A percentile compares a stretch with the other conserved stretches of the same genome.
Conservation (phyloP, 2,329 filamentous ascomycete genomes). For the Coniochaeta prunicola region DNA sequence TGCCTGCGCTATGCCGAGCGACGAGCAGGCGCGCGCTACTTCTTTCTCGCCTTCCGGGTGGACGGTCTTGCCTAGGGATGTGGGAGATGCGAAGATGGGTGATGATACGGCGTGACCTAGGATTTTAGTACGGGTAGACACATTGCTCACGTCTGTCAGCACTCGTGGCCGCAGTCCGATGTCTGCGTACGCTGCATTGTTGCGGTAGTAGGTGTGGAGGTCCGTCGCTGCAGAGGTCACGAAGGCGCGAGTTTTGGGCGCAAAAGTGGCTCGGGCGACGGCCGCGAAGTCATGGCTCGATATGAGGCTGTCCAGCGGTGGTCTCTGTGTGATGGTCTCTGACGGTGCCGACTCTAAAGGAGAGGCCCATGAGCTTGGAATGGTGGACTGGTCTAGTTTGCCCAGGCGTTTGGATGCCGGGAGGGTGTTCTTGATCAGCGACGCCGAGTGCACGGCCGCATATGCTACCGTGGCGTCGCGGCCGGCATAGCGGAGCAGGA, state of each 20-base stretch:
- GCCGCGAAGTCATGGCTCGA: conserved; percentile 54
- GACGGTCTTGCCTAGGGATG: conserved; percentile 56
- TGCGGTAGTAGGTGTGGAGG: conserved; percentile 47
- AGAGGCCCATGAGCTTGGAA: conserved; percentile 14
- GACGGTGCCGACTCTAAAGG: not conserved
- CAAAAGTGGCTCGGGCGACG: conserved; percentile 46
- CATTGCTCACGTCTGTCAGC: conserved; percentile 43
- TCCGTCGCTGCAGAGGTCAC: conserved; percentile 60
- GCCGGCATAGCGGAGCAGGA: conserved; percentile 44
- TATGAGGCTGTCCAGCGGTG: conserved; percentile 46
- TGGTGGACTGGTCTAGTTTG: conserved; percentile 36
- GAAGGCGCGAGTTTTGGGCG: conserved; percentile 62
- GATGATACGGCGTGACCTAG: conserved; percentile 43
- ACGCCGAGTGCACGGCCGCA: conserved; percentile 40
- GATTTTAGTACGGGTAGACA: conserved; percentile 44
- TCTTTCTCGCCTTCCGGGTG: conserved; percentile 58
- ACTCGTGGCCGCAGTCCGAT: conserved; percentile 55
- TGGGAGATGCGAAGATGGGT: conserved; percentile 58
- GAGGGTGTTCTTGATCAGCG: conserved; percentile 31
- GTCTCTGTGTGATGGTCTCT: conserved; percentile 21
- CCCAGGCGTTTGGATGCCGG: conserved; percentile 40
- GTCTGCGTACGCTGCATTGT: conserved; percentile 43
- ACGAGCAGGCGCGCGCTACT: conserved; percentile 44
- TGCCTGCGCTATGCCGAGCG: conserved; percentile 47
- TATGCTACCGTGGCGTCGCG: conserved; percentile 46